Evolutionary conservation across 441 rosid species (phyloP).

Genomic region (Rhodomyrtus psidioides): DNA sequence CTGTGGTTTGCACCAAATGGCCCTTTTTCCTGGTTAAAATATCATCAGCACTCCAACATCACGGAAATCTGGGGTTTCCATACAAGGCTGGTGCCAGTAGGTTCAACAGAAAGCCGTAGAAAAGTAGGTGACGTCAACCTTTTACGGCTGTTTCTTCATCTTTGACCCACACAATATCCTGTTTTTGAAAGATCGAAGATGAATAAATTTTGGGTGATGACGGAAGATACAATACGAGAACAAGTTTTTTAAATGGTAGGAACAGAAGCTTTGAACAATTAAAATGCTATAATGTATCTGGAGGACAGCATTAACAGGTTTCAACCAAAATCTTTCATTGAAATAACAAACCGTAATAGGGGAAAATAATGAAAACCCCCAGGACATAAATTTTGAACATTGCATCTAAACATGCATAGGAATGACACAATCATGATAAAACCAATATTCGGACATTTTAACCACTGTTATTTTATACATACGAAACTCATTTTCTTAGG

Average conservation of each 20-base stretch:
- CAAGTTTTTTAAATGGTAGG: background rate
- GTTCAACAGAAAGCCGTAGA: background rate
- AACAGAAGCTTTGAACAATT: background rate
- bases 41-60: background rate
- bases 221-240: background rate
- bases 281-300: background rate
- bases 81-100: background rate
- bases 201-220: background rate
- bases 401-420: background rate
- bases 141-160: background rate
- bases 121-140: background rate
- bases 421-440: background rate
- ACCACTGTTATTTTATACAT: background rate
- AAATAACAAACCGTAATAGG: background rate
- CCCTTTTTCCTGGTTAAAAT: background rate
- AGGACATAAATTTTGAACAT: background rate
- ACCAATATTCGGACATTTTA: background rate
- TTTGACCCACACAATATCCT: background rate
- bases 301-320: background rate
- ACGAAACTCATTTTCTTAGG: background rate
- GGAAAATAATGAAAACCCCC: background rate
- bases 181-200: background rate
- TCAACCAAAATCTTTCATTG: background rate
- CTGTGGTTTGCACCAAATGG: background rate
- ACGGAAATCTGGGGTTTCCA: background rate